Evolutionary conservation across 345 rosid species (phyloP).

Genomic region (Crucihimalaya himalaica): DNA sequence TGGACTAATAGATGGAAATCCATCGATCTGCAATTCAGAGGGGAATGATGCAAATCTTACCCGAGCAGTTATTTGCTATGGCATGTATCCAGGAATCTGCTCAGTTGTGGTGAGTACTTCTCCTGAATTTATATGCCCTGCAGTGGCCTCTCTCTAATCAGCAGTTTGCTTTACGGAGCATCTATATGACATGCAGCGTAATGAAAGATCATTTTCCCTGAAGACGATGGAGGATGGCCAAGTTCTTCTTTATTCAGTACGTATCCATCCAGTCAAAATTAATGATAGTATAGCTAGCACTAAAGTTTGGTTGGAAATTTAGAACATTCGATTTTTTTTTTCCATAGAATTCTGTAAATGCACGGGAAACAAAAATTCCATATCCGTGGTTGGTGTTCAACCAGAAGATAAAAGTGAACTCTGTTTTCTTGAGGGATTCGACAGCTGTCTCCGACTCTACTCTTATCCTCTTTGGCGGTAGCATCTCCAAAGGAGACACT

Average conservation of each 20-base stretch:
- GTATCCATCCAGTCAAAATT: slow-evolving; percentile 33
- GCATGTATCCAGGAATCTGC: slow-evolving; percentile 85
- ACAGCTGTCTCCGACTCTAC: slow-evolving; percentile 89
- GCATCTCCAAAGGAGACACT: slow-evolving; percentile 58
- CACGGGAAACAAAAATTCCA: slow-evolving; percentile 71
- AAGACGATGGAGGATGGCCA: slow-evolving; percentile 98
- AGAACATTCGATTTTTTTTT: slow-evolving; percentile 1
- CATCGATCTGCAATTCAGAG: slow-evolving; percentile 52
- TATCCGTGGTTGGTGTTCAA: slow-evolving; percentile 93
- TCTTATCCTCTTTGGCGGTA: slow-evolving; percentile 86
- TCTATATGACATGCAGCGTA: slow-evolving; percentile 54
- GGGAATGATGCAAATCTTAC: slow-evolving; percentile 59
- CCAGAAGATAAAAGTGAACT: slow-evolving; percentile 92
- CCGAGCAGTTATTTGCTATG: slow-evolving; percentile 85
- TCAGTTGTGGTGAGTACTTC: slow-evolving; percentile 76
- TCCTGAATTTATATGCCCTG: slow-evolving; percentile 1
- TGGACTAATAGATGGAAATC: slow-evolving; percentile 65
- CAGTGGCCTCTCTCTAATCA: slow-evolving; percentile 6
- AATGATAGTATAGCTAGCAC: background rate
- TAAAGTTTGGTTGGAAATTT: slow-evolving; percentile 26
- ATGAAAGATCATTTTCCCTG: slow-evolving; percentile 73
- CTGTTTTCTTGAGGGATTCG: slow-evolving; percentile 87
- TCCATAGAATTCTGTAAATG: slow-evolving; percentile 77
- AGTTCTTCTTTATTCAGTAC: slow-evolving; percentile 80
- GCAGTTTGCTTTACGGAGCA: slow-evolving; percentile 19